These are phyloP conservation scores for Flaveria robusta DNA, from an alignment of 129 eudicot species.

Conservation along the genomic window DNA sequence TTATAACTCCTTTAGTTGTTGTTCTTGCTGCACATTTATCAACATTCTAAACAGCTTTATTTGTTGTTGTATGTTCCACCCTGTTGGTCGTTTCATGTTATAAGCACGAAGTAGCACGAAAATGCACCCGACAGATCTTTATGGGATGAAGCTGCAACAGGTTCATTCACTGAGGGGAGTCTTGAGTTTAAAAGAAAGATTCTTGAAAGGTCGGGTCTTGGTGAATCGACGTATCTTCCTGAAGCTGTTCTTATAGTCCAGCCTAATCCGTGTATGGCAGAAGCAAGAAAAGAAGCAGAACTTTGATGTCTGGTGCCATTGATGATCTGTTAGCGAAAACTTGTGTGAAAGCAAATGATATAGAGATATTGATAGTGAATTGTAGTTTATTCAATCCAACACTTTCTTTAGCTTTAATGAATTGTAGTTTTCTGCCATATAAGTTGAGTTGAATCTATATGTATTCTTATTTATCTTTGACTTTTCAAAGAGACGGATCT, in stretches of 20 bases:
- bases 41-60: slow-evolving; percentile 78
- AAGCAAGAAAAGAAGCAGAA: slow-evolving; percentile 92
- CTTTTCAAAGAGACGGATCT: too few relatives aligned
- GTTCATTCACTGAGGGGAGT: slow-evolving; percentile 53
- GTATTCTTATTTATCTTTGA: too few relatives aligned
- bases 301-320: slow-evolving; percentile 85
- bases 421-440: too few relatives aligned
- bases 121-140: slow-evolving; percentile 78
- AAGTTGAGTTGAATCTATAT: too few relatives aligned
- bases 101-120: slow-evolving; percentile 72
- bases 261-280: slow-evolving; percentile 82
- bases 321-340: slow-evolving; percentile 78
- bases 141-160: slow-evolving; percentile 55
- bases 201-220: slow-evolving; percentile 89
- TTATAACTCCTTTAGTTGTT: slow-evolving; percentile 62
- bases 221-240: slow-evolving; percentile 76
- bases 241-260: slow-evolving; percentile 77
- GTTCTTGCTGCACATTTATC: slow-evolving; percentile 74
- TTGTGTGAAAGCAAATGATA: slow-evolving; percentile 66
- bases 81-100: slow-evolving; percentile 84
- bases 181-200: slow-evolving; percentile 76
- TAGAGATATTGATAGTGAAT: slow-evolving; percentile 78
- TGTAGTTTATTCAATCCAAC: slow-evolving; percentile 87
- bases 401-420: slow-evolving; percentile 78
- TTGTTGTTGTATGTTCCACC: slow-evolving; percentile 63